Evolutionary conservation across 192 early-diverging fungal genomes (phyloP).

Genomic region (Borealophlyctis nickersoniae): DNA sequence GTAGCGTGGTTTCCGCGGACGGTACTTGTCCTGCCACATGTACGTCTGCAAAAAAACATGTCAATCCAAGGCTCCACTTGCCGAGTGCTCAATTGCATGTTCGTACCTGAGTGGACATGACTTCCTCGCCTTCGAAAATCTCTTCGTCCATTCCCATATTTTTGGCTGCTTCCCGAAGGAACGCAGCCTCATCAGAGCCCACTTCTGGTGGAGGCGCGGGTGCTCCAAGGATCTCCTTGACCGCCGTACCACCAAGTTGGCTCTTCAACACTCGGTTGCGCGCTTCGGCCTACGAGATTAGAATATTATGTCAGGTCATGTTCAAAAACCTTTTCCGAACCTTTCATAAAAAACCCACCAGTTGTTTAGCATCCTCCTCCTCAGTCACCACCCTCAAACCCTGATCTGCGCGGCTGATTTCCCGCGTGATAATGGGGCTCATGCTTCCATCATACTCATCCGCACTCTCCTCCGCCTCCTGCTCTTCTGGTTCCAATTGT

Average conservation of each 20-base stretch:
- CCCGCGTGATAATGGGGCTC: constrained; percentile 56
- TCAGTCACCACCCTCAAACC: constrained; percentile 56
- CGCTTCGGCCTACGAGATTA: constrained; percentile 2
- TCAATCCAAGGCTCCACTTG: too few species aligned
- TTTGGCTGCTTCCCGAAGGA: constrained; percentile 64
- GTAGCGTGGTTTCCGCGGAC: constrained; percentile 91
- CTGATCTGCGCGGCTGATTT: constrained; percentile 53
- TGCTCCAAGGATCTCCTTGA: constrained; percentile 8
- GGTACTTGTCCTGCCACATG: constrained; percentile 77
- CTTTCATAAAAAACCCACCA: constrained; percentile 46
- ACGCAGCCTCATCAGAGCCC: constrained; percentile 24
- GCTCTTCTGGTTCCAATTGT: constrained; percentile 49
- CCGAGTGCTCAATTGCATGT: too few species aligned
- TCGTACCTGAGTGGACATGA: constrained; percentile 48
- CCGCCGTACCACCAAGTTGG: not conserved
- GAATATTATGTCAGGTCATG: not conserved
- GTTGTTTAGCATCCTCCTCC: constrained; percentile 54
- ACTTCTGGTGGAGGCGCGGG: constrained; percentile 3
- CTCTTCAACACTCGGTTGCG: constrained; percentile 12
- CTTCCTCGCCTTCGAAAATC: constrained; percentile 60
- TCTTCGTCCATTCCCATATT: constrained; percentile 78
- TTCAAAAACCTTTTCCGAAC: not conserved
- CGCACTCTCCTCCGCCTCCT: constrained; percentile 41
- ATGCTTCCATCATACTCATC: constrained; percentile 61
- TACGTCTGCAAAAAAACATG: constrained; percentile 41